Conservation (phyloP, 768 basidiomycete species). For the Phlegmacium glaucopus region DNA sequence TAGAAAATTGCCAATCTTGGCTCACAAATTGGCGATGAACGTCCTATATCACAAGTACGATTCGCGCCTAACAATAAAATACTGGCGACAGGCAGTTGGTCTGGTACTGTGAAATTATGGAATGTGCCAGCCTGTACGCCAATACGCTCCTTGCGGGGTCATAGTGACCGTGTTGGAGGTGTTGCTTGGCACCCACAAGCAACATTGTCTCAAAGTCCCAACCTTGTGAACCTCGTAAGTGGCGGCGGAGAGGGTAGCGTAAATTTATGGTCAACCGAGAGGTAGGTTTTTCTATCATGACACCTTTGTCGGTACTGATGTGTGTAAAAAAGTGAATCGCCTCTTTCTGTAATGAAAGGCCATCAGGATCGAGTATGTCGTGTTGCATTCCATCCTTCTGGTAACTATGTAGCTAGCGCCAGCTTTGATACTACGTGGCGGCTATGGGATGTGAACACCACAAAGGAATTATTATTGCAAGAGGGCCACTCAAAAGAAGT, state of each 20-base stretch:
- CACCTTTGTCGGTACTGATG: not conserved
- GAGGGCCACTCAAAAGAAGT: conserved; percentile 98
- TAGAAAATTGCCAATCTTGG: conserved; percentile 91
- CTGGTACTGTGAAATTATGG: conserved; percentile 93
- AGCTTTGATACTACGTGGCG: conserved; percentile 98
- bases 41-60: conserved; percentile 90
- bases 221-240: conserved; percentile 80
- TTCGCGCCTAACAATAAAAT: conserved; percentile 90
- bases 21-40: conserved; percentile 96
- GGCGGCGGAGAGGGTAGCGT: conserved; percentile 87
- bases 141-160: conserved; percentile 73
- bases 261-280: conserved; percentile 85
- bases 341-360: conserved; percentile 82
- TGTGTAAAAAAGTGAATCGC: conserved; percentile 60
- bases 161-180: conserved; percentile 89
- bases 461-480: conserved; percentile 82
- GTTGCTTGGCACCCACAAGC: conserved; percentile 98
- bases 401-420: conserved; percentile 89
- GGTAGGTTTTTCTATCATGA: conserved; percentile 39
- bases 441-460: conserved; percentile 86
- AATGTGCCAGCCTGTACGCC: conserved; percentile 88
- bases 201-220: conserved; percentile 63
- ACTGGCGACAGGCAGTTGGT: conserved; percentile 94
- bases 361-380: conserved; percentile 91
- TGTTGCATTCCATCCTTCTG: conserved; percentile 95